phyloP scores from a whole-genome alignment of 805 yeast species.

The Candida schatavii region DNA sequence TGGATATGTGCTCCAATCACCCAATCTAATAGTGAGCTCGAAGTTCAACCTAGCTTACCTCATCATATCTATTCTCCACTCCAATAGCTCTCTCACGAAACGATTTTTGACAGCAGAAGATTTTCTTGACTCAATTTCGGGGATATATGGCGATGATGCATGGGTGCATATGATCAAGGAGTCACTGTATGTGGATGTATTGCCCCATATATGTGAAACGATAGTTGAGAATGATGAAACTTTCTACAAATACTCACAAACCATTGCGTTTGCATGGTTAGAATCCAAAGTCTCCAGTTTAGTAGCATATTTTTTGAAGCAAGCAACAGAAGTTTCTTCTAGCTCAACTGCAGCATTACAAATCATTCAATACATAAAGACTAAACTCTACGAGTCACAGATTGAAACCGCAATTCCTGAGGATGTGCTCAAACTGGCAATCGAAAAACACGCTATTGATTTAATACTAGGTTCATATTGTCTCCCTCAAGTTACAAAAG shows the following conservation, averaged over 20 bases:
- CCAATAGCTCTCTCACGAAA: conserved; percentile 19
- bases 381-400: conserved; percentile 3
- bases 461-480: conserved; percentile 46
- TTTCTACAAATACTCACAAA: conserved; percentile 40
- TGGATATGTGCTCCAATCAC: conserved; percentile 41
- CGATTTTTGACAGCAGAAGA: conserved; percentile 44
- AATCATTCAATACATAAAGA: neutral
- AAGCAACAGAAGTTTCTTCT: conserved; percentile 16
- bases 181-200: neutral
- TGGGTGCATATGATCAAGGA: conserved; percentile 20
- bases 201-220: conserved; percentile 24
- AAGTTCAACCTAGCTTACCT: conserved; percentile 39
- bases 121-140: conserved; percentile 33
- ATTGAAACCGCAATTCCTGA: conserved; percentile 18
- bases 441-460: conserved; percentile 42
- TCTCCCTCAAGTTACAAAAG: conserved; percentile 21
- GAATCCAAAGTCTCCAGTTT: conserved; percentile 36
- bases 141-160: conserved; percentile 26
- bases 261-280: conserved; percentile 38
- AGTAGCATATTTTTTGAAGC: conserved; percentile 31
- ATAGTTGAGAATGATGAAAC: conserved; percentile 31
- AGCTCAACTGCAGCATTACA: neutral
- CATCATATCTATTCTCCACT: conserved; percentile 34
- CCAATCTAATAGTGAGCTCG: conserved; percentile 39
- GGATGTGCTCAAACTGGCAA: conserved; percentile 32